Evolutionary conservation across 495 filamentous ascomycete species (phyloP), one percentile per base, ranked within the genome.

Genomic region (Talaromyces adpressus): DNA sequence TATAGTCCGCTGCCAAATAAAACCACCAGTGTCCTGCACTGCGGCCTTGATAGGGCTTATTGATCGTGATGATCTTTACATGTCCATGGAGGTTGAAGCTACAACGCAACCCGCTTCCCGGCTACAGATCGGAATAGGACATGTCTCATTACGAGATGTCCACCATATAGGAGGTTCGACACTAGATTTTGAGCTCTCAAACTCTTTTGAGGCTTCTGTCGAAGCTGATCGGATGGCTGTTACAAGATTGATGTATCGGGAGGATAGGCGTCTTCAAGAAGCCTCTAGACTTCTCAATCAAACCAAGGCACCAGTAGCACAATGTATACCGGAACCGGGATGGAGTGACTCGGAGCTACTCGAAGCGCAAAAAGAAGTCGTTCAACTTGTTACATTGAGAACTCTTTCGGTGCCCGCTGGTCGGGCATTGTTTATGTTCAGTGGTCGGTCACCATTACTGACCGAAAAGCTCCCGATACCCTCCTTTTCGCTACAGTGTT

Each of bases 281-380:
- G 93, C 91, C 2, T 83, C 84, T 45, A 83, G 79, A 62, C 76
- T 99, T 54, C 78, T 99, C 6, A 89, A 93, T 56, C 90, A 92
- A 27, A 81, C 84, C 8, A 90, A 88, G 65, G 80, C 88, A 23
- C 85, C 92, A 23, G 80, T 88, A n/a, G 87, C 92, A 34, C 86
- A 88, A 30, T 89, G 91, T 61, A 77, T 85, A 59, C 85, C 91
- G 2, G 84, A 91, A 64, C 86, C 87, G 0, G 86, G 87, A 39
- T 94, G 90, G 89, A 84, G 85, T 20, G 95, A 98, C 67, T 81
- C 88, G 0, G 87, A 94, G 62, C 83, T 94, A n/a, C 78, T 98
- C 9, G 93, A 98, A 67, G 86, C 87, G n/a, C 93, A 98, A 69
- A 96, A 96, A 71, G 89, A 91, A 62, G 77, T 96, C 23, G 91